Evolutionary conservation across 1,284 basidiomycete genomes (phyloP).

Genomic region (Ceratobasidium sp.): DNA sequence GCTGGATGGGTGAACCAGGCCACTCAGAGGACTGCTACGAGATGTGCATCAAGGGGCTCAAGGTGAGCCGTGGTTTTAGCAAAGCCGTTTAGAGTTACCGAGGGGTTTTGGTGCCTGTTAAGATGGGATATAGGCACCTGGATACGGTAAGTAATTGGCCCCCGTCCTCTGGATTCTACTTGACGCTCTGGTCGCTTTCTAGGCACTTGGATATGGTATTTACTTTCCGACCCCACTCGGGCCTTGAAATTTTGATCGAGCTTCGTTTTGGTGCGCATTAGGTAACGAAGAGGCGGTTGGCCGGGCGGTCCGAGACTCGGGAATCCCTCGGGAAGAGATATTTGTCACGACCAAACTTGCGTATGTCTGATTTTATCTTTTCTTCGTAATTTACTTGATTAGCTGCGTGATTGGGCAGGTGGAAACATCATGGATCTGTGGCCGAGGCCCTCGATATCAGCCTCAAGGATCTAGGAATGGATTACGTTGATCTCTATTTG

Average conservation of each 20-base stretch:
- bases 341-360: constrained; percentile 54
- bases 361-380: neutral
- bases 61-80: constrained; percentile 1
- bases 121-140: constrained; percentile 41
- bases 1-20: constrained; percentile 45
- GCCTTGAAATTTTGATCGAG: neutral
- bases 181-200: too few relatives aligned
- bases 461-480: constrained; percentile 54
- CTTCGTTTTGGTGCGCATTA: neutral
- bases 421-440: constrained; percentile 48
- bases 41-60: constrained; percentile 42
- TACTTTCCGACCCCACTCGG: neutral
- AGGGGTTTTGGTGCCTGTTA: too few relatives aligned
- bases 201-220: constrained; percentile 6
- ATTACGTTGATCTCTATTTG: constrained; percentile 61
- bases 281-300: constrained; percentile 54
- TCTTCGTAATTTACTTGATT: too few relatives aligned
- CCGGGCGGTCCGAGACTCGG: constrained; percentile 53
- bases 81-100: too few relatives aligned
- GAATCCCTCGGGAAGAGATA: constrained; percentile 55
- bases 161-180: too few relatives aligned
- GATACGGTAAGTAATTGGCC: constrained; percentile 33
- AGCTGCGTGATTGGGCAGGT: neutral
- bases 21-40: constrained; percentile 43
- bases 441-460: constrained; percentile 53